Evolutionary conservation across 2,329 filamentous ascomycete species (phyloP), one percentile per base, ranked within the genome.

Genomic region (Endothia cerciana): DNA sequence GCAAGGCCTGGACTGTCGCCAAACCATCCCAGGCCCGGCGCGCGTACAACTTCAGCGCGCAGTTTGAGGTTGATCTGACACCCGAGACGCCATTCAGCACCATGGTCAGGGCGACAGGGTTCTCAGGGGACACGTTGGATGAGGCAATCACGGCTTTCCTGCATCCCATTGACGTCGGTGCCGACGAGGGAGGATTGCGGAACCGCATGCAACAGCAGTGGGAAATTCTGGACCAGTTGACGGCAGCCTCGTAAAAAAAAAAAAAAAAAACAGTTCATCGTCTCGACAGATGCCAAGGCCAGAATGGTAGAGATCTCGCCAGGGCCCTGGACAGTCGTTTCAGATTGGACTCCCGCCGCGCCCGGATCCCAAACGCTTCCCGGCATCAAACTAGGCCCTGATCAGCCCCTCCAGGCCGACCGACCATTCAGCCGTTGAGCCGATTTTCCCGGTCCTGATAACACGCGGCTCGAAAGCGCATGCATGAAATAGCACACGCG

Each of bases 11-110:
- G 28, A 85, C 83, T 1, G 84, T 97, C 30, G 83, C 94, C 67
- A 97, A 97, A 80, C 94, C 94, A n/a, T 89, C 88, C 68, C 84
- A 90, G 67, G 87, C 84, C 60, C 84, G 86, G 68, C 82, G 85
- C 47, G 85, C 83, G 69, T 93, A 94, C 74, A 84, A 83, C 4
- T 82, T 92, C 68, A 89, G 83, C 19, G 80, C 87, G 15, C 89
- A 92, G 74, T 79, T 93, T n/a, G 80, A 81, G 17, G 73, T 77
- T 0, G 77, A 81, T 49, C 66, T 81, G 25, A 71, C 76, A 8
- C 72, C 73, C 3, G 72, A 78, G n/a, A 80, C 79, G 17, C 76
- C 78, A 66, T 82, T 87, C 62, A 74, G 75, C 60, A 76, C 76
- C 51, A 78, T 85, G 73, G 74, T 87, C 28, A 74, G 76, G 45